A percentile compares a stretch with the other conserved stretches of the same genome.
Conservation (phyloP, 2,329 filamentous ascomycete genomes). For the Ophiostoma pallidulum region DNA sequence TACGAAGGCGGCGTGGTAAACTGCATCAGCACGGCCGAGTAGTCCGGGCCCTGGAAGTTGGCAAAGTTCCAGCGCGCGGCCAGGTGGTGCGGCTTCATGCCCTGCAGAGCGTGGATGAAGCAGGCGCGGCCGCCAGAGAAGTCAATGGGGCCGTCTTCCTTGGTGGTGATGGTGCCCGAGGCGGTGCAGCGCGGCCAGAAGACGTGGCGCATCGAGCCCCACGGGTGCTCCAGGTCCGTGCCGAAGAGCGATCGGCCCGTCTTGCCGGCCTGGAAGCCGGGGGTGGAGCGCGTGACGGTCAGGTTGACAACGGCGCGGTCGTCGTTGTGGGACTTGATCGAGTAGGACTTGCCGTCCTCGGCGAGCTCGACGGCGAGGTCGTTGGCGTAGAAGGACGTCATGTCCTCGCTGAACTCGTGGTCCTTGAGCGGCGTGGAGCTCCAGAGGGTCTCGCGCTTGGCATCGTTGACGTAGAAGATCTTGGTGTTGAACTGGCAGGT, state of each 20-base stretch:
- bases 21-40: slow-evolving; percentile 91
- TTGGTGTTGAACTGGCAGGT: slow-evolving; percentile 94
- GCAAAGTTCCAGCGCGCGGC: slow-evolving; percentile 89
- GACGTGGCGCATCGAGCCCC: slow-evolving; percentile 83
- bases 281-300: slow-evolving; percentile 64
- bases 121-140: slow-evolving; percentile 74
- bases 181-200: slow-evolving; percentile 87
- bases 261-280: slow-evolving; percentile 76
- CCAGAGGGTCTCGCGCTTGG: slow-evolving; percentile 69
- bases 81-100: slow-evolving; percentile 98
- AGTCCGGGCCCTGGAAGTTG: slow-evolving; percentile 78
- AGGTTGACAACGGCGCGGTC: slow-evolving; percentile 74
- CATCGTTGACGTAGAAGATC: slow-evolving; percentile 66
- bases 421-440: slow-evolving; percentile 70
- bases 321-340: slow-evolving; percentile 84
- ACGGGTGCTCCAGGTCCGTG: slow-evolving; percentile 75
- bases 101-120: slow-evolving; percentile 80
- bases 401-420: slow-evolving; percentile 75
- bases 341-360: slow-evolving; percentile 72
- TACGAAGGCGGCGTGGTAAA: slow-evolving; percentile 92
- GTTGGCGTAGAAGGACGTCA: slow-evolving; percentile 75
- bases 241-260: slow-evolving; percentile 79
- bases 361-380: slow-evolving; percentile 78
- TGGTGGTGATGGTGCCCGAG: slow-evolving; percentile 76
- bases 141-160: slow-evolving; percentile 69